Conservation (phyloP, 768 basidiomycete genomes). For the Pisolithus microcarpus region DNA sequence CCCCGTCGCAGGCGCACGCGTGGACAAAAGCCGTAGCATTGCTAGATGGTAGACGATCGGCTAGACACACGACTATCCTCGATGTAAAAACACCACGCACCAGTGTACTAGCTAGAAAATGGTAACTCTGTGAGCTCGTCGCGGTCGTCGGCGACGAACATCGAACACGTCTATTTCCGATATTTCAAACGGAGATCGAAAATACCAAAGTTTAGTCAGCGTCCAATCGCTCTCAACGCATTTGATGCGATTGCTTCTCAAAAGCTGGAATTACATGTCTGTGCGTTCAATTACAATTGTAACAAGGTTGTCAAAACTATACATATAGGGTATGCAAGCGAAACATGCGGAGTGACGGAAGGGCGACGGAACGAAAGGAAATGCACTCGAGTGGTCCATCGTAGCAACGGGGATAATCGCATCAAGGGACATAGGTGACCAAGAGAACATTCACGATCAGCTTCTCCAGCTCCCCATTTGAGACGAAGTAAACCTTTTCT, state of each 20-base stretch:
- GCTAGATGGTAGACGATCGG: conserved; percentile 11
- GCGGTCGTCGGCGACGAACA: conserved; percentile 33
- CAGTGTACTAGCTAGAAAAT: conserved; percentile 10
- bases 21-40: conserved; percentile 70
- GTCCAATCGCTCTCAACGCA: background rate
- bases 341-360: background rate
- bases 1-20: conserved; percentile 49
- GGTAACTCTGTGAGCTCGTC: conserved; percentile 32
- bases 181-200: conserved; percentile 19
- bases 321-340: too few species aligned
- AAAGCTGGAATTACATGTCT: background rate
- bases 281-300: background rate
- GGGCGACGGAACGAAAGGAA: background rate
- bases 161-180: conserved; percentile 2
- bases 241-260: background rate
- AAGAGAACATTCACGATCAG: conserved; percentile 70
- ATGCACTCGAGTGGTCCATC: background rate
- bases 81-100: background rate
- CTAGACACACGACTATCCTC: background rate
- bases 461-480: conserved; percentile 60
- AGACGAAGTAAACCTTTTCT: conserved; percentile 64
- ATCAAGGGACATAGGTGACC: conserved; percentile 60
- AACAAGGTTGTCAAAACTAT: background rate
- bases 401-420: background rate
- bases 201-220: conserved; percentile 5